phyloP scores from a whole-genome alignment of 1,284 basidiomycete species.

The Puccinia sorghi region DNA sequence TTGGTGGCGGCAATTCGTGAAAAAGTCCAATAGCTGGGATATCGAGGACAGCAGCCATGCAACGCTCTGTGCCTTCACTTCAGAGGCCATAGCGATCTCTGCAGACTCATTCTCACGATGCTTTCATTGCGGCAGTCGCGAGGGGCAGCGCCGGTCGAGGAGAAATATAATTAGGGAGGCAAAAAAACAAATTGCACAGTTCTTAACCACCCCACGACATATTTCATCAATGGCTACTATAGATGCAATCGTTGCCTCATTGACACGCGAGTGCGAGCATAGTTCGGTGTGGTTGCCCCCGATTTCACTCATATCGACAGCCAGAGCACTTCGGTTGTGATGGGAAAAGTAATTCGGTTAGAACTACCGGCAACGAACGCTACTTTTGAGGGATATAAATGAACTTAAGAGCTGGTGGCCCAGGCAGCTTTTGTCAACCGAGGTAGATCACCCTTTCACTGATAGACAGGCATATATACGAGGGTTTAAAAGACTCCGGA shows the following conservation, averaged over 20 bases:
- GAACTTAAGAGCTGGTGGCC: background rate
- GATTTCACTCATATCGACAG: background rate
- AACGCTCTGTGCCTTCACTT: too few species aligned
- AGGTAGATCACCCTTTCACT: background rate
- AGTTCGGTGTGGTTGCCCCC: background rate
- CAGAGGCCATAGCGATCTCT: background rate
- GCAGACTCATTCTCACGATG: background rate
- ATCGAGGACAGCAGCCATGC: background rate
- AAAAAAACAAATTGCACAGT: background rate
- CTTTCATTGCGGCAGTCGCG: constrained; percentile 11
- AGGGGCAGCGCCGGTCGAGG: background rate
- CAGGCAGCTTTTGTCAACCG: background rate
- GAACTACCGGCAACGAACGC: background rate
- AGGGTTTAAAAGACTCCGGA: constrained; percentile 1
- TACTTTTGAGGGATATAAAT: background rate
- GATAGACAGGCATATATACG: background rate
- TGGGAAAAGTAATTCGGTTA: background rate
- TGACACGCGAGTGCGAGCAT: background rate
- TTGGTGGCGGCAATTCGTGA: too few species aligned
- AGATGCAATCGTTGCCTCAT: too few species aligned
- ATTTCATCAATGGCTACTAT: too few species aligned
- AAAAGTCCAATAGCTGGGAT: background rate
- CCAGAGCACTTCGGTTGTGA: constrained; percentile 11
- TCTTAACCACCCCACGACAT: too few species aligned
- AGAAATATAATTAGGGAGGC: background rate